Conservation (phyloP, 108 stramenopile species). For the Stephanodiscus minutulus region DNA sequence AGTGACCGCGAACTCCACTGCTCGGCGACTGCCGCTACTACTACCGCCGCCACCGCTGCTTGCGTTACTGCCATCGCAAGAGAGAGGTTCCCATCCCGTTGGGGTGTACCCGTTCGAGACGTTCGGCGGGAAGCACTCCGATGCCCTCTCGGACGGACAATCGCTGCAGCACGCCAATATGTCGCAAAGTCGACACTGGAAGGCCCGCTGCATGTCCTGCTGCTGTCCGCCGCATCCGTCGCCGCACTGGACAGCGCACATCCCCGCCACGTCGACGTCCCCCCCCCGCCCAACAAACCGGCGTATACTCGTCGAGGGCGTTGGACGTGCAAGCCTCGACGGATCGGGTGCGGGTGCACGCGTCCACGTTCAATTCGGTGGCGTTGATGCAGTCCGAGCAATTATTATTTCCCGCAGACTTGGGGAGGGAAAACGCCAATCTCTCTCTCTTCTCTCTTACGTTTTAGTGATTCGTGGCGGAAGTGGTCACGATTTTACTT, state of each 20-base stretch:
- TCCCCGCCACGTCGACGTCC: not conserved
- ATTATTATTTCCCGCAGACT: too few species aligned
- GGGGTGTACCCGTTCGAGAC: not conserved
- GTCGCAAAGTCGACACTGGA: not conserved
- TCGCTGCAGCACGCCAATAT: not conserved
- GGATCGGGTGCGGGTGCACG: not conserved
- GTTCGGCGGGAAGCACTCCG: not conserved
- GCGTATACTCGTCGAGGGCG: not conserved
- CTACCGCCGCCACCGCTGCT: not conserved
- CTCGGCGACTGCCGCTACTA: not conserved
- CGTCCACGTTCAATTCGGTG: not conserved
- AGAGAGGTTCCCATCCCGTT: not conserved
- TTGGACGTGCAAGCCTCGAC: not conserved
- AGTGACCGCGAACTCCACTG: not conserved
- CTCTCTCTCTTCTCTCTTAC: too few species aligned
- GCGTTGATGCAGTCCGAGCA: not conserved
- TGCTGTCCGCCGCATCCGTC: not conserved
- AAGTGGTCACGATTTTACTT: too few species aligned
- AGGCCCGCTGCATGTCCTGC: not conserved
- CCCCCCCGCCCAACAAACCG: not conserved
- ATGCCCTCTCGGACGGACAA: not conserved
- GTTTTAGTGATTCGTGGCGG: too few species aligned
- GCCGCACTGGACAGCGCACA: not conserved
- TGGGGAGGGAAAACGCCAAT: too few species aligned
- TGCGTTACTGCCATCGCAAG: not conserved